These are phyloP conservation scores for Trifolium subterraneum DNA, from an alignment of 306 rosid species.

Conservation along the genomic window DNA sequence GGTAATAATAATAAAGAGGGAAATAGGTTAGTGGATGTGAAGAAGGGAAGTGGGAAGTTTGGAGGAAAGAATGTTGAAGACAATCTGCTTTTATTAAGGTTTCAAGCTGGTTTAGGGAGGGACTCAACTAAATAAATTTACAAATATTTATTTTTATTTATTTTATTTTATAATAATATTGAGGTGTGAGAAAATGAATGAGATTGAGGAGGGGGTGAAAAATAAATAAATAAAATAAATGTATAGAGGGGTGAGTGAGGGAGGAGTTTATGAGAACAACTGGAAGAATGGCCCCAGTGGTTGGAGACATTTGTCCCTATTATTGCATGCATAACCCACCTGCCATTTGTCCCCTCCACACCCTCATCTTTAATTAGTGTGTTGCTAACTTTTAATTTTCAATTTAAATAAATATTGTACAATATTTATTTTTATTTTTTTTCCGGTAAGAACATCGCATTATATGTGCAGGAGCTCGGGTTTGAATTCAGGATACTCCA, in stretches of 20 bases:
- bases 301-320: conserved; percentile 60
- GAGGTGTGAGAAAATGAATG: background rate
- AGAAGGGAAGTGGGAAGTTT: conserved; percentile 18
- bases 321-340: conserved; percentile 43
- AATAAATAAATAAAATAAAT: background rate
- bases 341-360: conserved; percentile 52
- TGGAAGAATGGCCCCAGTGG: conserved; percentile 60
- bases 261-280: conserved; percentile 47
- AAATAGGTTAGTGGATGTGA: background rate
- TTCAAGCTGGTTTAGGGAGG: conserved; percentile 52
- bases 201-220: background rate
- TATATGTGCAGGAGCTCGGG: too few species aligned
- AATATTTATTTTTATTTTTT: too few species aligned
- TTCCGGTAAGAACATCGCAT: too few species aligned
- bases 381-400: background rate
- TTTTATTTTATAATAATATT: background rate
- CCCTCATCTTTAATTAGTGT: conserved; percentile 12
- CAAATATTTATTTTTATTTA: background rate
- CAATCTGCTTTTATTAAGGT: conserved; percentile 81
- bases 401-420: too few species aligned
- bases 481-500: too few species aligned
- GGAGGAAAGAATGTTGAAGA: conserved; percentile 61
- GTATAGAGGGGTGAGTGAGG: background rate
- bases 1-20: conserved; percentile 10
- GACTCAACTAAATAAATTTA: conserved; percentile 3